Conservation (phyloP, 176 grass and related monocot genomes). For the Bolboschoenus planiculmis region DNA sequence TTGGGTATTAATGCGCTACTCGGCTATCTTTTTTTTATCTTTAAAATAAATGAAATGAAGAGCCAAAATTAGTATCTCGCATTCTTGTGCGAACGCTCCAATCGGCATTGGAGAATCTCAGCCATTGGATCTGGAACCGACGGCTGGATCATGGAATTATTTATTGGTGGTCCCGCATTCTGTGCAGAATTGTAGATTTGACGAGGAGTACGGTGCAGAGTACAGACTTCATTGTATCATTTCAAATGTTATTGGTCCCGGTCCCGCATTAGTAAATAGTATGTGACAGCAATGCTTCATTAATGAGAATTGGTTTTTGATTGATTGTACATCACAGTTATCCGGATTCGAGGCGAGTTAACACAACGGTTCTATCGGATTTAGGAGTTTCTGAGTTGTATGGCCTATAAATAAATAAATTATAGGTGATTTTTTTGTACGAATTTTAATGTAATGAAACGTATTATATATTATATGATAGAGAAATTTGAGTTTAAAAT, state of each 20-base stretch:
- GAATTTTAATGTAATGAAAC: no score
- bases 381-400: background rate
- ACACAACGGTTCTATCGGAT: background rate
- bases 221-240: background rate
- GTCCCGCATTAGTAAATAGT: background rate
- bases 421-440: no score
- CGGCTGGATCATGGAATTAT: background rate
- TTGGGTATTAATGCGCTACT: no score
- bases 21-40: no score
- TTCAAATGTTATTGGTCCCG: background rate
- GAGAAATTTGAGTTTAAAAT: no score
- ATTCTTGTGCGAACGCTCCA: background rate
- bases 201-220: no score
- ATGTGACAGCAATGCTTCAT: background rate
- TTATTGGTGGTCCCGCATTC: background rate
- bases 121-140: background rate
- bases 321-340: background rate
- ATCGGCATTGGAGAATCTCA: background rate
- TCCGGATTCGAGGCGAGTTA: background rate
- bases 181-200: background rate
- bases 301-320: background rate
- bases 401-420: no score
- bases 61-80: no score
- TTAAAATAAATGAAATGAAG: no score
- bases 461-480: no score